phyloP scores from a whole-genome alignment of 495 filamentous ascomycete species.

The Trypethelium eluteriae region DNA sequence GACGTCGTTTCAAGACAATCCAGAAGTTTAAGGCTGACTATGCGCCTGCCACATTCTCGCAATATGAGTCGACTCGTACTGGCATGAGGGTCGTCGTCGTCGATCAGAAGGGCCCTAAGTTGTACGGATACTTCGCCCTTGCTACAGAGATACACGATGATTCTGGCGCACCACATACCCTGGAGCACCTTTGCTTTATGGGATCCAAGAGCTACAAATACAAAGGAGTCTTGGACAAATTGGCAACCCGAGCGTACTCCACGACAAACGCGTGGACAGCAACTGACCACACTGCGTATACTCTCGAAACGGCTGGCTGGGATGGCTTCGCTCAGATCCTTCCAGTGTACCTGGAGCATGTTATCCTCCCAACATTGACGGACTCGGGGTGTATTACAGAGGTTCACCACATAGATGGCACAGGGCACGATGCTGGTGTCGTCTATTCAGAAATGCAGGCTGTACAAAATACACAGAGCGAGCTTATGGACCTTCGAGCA shows the following conservation, averaged over 20 bases:
- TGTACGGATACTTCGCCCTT: conserved; percentile 88
- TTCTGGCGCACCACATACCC: conserved; percentile 87
- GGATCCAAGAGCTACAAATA: conserved; percentile 89
- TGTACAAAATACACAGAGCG: conserved; percentile 69
- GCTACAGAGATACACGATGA: conserved; percentile 97
- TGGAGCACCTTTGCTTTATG: conserved; percentile 98
- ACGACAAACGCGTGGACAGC: conserved; percentile 94
- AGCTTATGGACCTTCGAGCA: conserved; percentile 77
- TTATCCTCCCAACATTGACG: conserved; percentile 82
- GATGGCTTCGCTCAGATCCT: conserved; percentile 91
- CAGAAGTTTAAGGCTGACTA: conserved; percentile 85
- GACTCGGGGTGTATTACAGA: conserved; percentile 92
- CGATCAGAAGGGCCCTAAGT: conserved; percentile 84
- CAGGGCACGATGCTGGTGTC: conserved; percentile 87
- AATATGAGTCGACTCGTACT: conserved; percentile 79
- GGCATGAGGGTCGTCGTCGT: conserved; percentile 92
- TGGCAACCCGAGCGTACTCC: conserved; percentile 87
- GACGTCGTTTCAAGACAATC: conserved; percentile 64
- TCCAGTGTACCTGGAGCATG: conserved; percentile 91
- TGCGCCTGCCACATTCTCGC: conserved; percentile 72
- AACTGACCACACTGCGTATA: conserved; percentile 95
- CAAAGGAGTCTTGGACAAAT: conserved; percentile 88
- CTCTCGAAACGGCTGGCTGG: conserved; percentile 89
- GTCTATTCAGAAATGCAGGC: conserved; percentile 99
- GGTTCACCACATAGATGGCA: conserved; percentile 89